Evolutionary conservation across 1,284 basidiomycete species (phyloP).

Genomic region (Gymnopus androsaceus): DNA sequence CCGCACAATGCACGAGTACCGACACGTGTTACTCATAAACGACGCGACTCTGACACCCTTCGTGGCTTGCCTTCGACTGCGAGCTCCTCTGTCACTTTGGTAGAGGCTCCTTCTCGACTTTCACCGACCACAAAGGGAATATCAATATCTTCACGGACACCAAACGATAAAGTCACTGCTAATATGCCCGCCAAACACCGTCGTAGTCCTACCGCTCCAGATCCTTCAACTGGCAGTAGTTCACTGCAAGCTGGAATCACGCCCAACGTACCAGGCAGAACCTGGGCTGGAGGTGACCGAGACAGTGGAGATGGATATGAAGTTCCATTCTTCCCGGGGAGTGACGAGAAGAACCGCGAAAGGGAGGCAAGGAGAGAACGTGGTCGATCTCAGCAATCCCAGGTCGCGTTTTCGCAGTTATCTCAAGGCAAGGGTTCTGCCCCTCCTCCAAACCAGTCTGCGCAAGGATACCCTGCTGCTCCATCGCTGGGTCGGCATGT

Average conservation of each 20-base stretch:
- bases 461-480: neutral
- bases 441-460: neutral
- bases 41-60: conserved; percentile 74
- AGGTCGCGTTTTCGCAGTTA: conserved; percentile 18
- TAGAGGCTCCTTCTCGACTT: conserved; percentile 25
- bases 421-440: conserved; percentile 6
- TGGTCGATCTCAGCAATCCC: conserved; percentile 29
- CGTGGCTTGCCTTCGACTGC: conserved; percentile 37
- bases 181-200: conserved; percentile 41
- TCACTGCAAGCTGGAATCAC: conserved; percentile 26
- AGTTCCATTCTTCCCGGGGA: conserved; percentile 22
- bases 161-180: neutral
- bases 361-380: conserved; percentile 32
- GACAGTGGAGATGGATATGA: conserved; percentile 36
- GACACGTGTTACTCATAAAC: conserved; percentile 45
- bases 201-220: conserved; percentile 65
- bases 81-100: conserved; percentile 39
- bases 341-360: conserved; percentile 32
- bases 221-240: conserved; percentile 48
- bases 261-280: conserved; percentile 36
- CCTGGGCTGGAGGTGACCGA: conserved; percentile 51
- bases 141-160: conserved; percentile 15
- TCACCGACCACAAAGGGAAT: conserved; percentile 32
- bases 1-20: conserved; percentile 39
- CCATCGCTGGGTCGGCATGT: neutral